These are phyloP conservation scores for Logfia minima DNA, from an alignment of 129 eudicot species.

Conservation along the genomic window DNA sequence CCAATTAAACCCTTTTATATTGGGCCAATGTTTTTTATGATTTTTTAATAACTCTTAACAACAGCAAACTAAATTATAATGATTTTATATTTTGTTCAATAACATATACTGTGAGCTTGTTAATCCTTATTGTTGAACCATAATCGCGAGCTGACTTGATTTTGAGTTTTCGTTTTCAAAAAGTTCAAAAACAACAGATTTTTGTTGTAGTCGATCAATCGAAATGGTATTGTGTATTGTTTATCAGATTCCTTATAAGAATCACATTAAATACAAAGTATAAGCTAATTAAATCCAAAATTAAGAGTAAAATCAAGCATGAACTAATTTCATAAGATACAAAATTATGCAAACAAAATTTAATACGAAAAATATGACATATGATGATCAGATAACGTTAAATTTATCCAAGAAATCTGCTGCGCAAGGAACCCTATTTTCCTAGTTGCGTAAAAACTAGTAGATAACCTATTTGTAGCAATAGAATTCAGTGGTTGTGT, in stretches of 20 bases:
- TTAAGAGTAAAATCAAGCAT: neutral
- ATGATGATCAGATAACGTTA: neutral
- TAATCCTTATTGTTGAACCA: neutral
- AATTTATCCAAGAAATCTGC: conserved; percentile 3
- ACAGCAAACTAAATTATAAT: no score
- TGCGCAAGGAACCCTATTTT: neutral
- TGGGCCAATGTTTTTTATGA: no score
- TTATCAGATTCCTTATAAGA: neutral
- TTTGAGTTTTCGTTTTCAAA: no score
- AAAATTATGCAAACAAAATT: neutral
- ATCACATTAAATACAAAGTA: neutral
- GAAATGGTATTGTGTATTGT: no score
- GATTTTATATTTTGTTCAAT: neutral
- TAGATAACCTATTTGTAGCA: conserved; percentile 26
- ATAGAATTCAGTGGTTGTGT: conserved; percentile 44
- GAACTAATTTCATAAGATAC: conserved; percentile 26
- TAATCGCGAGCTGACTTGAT: neutral
- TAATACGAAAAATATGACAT: conserved; percentile 22
- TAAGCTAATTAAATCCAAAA: conserved; percentile 3
- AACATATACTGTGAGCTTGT: neutral
- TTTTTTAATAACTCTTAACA: no score
- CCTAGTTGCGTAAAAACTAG: conserved; percentile 2
- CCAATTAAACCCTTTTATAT: no score
- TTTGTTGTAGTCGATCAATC: no score
- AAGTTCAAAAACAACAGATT: no score